A percentile compares a stretch with the other conserved stretches of the same genome.
Evolutionary conservation across 352 stramenopile species (phyloP).

Genomic region (Nothophytophthora sp.): DNA sequence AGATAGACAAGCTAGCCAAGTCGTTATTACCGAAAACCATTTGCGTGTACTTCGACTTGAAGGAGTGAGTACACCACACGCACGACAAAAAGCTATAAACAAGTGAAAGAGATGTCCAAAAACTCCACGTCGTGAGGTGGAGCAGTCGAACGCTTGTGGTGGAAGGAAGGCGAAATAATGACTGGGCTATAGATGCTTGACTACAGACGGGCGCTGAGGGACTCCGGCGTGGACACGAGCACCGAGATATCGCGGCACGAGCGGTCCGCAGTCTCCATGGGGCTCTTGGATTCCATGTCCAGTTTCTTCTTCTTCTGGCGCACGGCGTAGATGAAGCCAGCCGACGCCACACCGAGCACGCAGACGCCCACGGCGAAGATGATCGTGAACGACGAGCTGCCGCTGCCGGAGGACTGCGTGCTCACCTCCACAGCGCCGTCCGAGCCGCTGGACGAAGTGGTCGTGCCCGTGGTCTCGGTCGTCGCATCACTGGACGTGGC

Average conservation of each 20-base stretch:
- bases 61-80: slow-evolving; percentile 17
- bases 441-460: slow-evolving; percentile 16
- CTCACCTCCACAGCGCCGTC: slow-evolving; percentile 35
- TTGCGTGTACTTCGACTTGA: slow-evolving; percentile 20
- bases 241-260: slow-evolving; percentile 37
- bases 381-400: slow-evolving; percentile 30
- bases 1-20: slow-evolving; percentile 5
- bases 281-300: slow-evolving; percentile 43
- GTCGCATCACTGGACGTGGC: slow-evolving; percentile 6
- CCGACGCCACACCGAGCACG: slow-evolving; percentile 36
- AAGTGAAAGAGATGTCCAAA: slow-evolving; percentile 6
- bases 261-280: slow-evolving; percentile 20
- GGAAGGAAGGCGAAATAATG: slow-evolving; percentile 1
- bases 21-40: slow-evolving; percentile 15
- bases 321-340: slow-evolving; percentile 43
- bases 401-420: slow-evolving; percentile 40
- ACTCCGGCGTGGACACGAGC: slow-evolving; percentile 33
- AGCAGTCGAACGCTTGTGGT: slow-evolving; percentile 17
- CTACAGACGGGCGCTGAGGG: slow-evolving; percentile 17
- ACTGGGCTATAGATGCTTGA: slow-evolving; percentile 2
- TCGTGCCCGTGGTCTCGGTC: slow-evolving; percentile 20
- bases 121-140: slow-evolving; percentile 25
- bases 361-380: slow-evolving; percentile 36
- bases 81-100: slow-evolving; percentile 8
- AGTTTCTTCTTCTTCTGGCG: slow-evolving; percentile 58